These are phyloP conservation scores for Botrytis aclada DNA, from an alignment of 2,329 filamentous ascomycete species.

Conservation along the genomic window DNA sequence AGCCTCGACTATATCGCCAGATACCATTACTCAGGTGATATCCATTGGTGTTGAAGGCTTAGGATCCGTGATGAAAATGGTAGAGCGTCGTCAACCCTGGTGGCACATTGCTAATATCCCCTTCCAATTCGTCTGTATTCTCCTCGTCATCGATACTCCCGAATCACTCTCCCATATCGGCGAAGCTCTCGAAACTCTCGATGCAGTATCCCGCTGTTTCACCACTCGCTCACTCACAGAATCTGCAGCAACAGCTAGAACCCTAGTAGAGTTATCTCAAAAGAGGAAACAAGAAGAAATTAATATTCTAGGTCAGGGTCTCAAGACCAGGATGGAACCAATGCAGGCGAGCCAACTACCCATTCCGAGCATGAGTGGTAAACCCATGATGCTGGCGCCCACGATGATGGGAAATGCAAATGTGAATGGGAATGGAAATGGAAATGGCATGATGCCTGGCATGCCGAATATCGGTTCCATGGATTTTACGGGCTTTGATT, in stretches of 20 bases:
- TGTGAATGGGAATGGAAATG: not conserved
- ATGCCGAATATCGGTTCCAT: not conserved
- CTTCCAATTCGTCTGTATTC: constrained; percentile 29
- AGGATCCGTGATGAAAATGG: constrained; percentile 23
- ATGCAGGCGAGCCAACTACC: not conserved
- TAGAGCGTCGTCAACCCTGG: constrained; percentile 24
- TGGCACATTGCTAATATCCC: constrained; percentile 29
- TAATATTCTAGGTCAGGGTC: constrained; percentile 1
- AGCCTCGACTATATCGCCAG: constrained; percentile 1
- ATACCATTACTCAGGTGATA: constrained; percentile 10
- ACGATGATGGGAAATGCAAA: constrained; percentile 1
- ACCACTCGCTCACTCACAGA: constrained; percentile 26
- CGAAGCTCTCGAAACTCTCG: constrained; percentile 26
- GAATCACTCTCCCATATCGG: constrained; percentile 27
- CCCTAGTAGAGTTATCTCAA: constrained; percentile 27
- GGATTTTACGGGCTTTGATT: constrained; percentile 16
- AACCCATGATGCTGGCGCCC: not conserved
- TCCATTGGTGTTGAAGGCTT: constrained; percentile 16
- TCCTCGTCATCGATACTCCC: constrained; percentile 25
- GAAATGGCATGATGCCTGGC: not conserved
- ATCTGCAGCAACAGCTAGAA: constrained; percentile 24
- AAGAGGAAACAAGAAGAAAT: constrained; percentile 25
- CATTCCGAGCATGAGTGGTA: not conserved
- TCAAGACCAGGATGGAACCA: not conserved
- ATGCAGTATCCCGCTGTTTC: constrained; percentile 22